Conservation (phyloP, 768 basidiomycete species). For the Hypholoma fasciculare region DNA sequence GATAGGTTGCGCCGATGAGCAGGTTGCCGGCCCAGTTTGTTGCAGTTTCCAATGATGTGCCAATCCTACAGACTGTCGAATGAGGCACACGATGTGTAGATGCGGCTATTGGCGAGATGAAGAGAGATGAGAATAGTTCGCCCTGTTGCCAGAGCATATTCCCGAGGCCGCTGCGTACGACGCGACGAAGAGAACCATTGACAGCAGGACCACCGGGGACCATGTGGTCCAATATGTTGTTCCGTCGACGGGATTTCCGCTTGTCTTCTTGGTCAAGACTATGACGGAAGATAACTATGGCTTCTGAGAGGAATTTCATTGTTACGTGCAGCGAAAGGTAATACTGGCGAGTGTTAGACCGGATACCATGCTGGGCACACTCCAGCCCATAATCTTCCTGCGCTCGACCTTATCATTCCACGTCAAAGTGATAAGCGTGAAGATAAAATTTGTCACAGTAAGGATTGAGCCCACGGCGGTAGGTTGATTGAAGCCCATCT, state of each 20-base stretch:
- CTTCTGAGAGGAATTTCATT: background rate
- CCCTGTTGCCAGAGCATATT: slow-evolving; percentile 90
- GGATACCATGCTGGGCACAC: slow-evolving; percentile 72
- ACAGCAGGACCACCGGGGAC: slow-evolving; percentile 66
- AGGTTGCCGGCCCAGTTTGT: slow-evolving; percentile 81
- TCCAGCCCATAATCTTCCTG: slow-evolving; percentile 67
- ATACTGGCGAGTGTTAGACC: slow-evolving; percentile 64
- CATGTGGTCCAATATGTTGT: slow-evolving; percentile 57
- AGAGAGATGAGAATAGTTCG: slow-evolving; percentile 59
- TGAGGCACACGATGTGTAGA: background rate
- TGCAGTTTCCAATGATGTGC: slow-evolving; percentile 71
- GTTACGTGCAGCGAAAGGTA: slow-evolving; percentile 61
- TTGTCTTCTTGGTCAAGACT: slow-evolving; percentile 65
- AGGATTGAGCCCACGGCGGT: slow-evolving; percentile 80
- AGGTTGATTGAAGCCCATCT: slow-evolving; percentile 81
- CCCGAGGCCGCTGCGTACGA: slow-evolving; percentile 77
- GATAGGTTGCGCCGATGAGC: slow-evolving; percentile 77
- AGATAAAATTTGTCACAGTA: slow-evolving; percentile 76
- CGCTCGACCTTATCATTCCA: slow-evolving; percentile 74
- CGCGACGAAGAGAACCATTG: slow-evolving; percentile 83
- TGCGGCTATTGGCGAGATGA: background rate
- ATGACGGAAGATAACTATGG: background rate
- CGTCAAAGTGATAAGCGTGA: slow-evolving; percentile 73
- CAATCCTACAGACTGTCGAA: slow-evolving; percentile 66
- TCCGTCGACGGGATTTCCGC: slow-evolving; percentile 58